Evolutionary conservation across 2,329 filamentous ascomycete genomes (phyloP), one percentile per base, ranked within the genome.

Genomic region (Proliferodiscus dingleyae): DNA sequence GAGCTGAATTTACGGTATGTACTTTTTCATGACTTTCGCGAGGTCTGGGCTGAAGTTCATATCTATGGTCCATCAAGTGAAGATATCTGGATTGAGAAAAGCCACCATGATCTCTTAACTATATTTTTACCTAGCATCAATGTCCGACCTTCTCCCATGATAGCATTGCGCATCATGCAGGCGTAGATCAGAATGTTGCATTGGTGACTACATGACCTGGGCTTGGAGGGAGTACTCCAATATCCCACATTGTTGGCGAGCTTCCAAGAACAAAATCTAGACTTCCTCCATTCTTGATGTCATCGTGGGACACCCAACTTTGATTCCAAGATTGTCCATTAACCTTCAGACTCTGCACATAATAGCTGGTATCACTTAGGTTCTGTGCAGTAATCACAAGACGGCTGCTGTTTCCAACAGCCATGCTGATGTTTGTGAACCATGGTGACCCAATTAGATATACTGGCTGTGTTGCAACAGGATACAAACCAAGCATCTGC

Each of bases 391-490:
- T 69, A 28, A 81, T 76, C 1, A 68, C 65, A 28, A 80, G 53
- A 38, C 53, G 61, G n/a, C 60, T 53, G 2, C 34, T 28, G 40
- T 62, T 56, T 3, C 56, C 60, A 34, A 64, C 51, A 0, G 61
- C 63, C 51, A 67, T 60, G 18, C 61, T 65, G 13, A 66, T 50
- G 33, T 68, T 57, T 0, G 54, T 55, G 48, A 78, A 75, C 63
- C 70, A 72, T 0, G 73, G 71, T 6, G 70, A 67, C 1, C 71
- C 63, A n/a, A 80, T 64, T 1, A 78, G 61, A 52, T 78, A 80
- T 0, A 74, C 74, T 0, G 75, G 73, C 57, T 80, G 76, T 0
- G 75, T 76, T 0, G 75, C 77, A 26, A 81, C 67, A 0, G 77
- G 76, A 40, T 78, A 78, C 6, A 78, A 51, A 11, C 73, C 72